Conservation (phyloP, 2,329 filamentous ascomycete species). For the Apiospora marii region DNA sequence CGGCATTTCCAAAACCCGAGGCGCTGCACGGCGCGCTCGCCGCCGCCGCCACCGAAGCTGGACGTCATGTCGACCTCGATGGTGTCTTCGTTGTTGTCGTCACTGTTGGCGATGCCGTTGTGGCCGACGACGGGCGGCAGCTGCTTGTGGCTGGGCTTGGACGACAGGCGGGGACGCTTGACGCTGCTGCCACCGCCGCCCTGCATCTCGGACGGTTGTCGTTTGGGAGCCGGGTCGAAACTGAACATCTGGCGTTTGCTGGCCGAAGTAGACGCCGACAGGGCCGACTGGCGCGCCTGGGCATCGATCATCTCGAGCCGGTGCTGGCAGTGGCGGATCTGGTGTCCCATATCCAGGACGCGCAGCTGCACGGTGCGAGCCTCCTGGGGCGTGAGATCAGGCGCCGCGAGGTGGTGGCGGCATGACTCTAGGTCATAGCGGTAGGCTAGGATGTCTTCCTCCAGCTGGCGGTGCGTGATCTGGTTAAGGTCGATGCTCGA, state of each 20-base stretch:
- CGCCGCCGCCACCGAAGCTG: slow-evolving; percentile 19
- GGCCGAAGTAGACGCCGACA: neutral
- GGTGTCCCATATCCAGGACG: slow-evolving; percentile 51
- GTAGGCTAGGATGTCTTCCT: slow-evolving; percentile 53
- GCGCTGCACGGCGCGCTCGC: slow-evolving; percentile 45
- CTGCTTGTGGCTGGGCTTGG: slow-evolving; percentile 17
- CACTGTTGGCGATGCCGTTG: slow-evolving; percentile 1
- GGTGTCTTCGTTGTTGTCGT: slow-evolving; percentile 23
- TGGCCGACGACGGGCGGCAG: slow-evolving; percentile 6
- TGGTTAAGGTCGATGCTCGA: slow-evolving; percentile 38
- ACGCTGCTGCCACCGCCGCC: neutral
- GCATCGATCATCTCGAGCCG: slow-evolving; percentile 49
- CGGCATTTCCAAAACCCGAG: slow-evolving; percentile 57
- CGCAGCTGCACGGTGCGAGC: slow-evolving; percentile 51
- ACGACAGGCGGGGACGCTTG: slow-evolving; percentile 27
- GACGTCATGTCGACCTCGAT: slow-evolving; percentile 28
- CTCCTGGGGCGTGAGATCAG: slow-evolving; percentile 50
- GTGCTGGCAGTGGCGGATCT: slow-evolving; percentile 52
- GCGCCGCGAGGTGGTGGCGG: slow-evolving; percentile 40
- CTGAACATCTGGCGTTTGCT: slow-evolving; percentile 20
- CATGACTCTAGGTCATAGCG: slow-evolving; percentile 53
- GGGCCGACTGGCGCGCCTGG: slow-evolving; percentile 33
- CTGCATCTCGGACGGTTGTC: slow-evolving; percentile 12
- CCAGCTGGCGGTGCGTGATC: slow-evolving; percentile 47
- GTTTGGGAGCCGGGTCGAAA: slow-evolving; percentile 27